Percentiles rank a stretch among this genome's conserved stretches.
These are phyloP conservation scores for Malassezia cuniculi DNA, from an alignment of 1,284 basidiomycete species.

Conservation along the genomic window DNA sequence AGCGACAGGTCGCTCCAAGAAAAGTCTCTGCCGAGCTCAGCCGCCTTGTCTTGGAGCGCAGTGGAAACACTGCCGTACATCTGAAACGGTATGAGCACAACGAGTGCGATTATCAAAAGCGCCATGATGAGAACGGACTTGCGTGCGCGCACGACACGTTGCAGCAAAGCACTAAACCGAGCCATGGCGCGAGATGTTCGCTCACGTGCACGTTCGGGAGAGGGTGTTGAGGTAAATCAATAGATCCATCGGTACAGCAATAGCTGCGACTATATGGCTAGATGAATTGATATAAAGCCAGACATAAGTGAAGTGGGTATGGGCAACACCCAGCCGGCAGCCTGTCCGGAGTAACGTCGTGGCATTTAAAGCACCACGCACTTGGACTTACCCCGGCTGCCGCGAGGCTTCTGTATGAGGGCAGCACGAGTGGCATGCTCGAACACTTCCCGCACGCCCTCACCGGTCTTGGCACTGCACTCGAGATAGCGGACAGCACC, in stretches of 20 bases:
- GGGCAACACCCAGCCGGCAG: background rate
- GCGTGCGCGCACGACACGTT: constrained; percentile 4
- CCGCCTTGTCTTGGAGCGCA: constrained; percentile 6
- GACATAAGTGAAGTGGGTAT: too few species aligned
- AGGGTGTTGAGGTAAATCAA: too few species aligned
- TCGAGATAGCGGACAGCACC: constrained; percentile 76
- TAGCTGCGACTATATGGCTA: too few species aligned
- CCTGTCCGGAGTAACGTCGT: background rate
- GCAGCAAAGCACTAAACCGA: too few species aligned
- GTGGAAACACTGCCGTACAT: constrained; percentile 9
- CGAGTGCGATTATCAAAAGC: constrained; percentile 5
- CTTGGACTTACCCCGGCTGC: constrained; percentile 47
- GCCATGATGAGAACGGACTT: constrained; percentile 5
- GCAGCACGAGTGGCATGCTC: constrained; percentile 74
- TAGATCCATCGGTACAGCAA: background rate
- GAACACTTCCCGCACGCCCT: constrained; percentile 83
- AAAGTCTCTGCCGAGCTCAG: constrained; percentile 7
- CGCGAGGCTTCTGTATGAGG: constrained; percentile 50
- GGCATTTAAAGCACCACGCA: constrained; percentile 53
- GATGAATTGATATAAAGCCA: too few species aligned
- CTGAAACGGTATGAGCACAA: constrained; percentile 12
- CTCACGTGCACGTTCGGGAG: too few species aligned
- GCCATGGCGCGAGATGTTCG: too few species aligned
- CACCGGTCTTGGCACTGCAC: constrained; percentile 75
- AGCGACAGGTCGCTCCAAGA: background rate